phyloP scores from a whole-genome alignment of 2,329 filamentous ascomycete genomes.

The Ophiostoma fasciatum region DNA sequence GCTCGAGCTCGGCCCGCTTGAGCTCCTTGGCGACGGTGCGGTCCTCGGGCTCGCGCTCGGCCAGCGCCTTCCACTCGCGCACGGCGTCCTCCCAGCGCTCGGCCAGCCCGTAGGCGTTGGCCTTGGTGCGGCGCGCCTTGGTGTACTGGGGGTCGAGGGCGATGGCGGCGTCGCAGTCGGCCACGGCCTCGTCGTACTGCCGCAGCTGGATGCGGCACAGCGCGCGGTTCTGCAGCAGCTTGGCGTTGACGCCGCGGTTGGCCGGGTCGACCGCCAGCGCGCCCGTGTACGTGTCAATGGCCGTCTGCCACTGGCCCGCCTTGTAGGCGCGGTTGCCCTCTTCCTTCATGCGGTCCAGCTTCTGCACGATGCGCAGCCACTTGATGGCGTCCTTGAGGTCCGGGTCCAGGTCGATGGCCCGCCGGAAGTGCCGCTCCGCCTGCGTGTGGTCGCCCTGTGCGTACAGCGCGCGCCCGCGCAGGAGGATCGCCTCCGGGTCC shows the following conservation, averaged over 20 bases:
- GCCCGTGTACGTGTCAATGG: slow-evolving; percentile 70
- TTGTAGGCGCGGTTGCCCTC: slow-evolving; percentile 90
- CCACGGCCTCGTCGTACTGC: slow-evolving; percentile 66
- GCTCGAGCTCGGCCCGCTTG: slow-evolving; percentile 76
- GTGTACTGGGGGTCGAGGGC: slow-evolving; percentile 69
- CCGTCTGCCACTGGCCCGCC: slow-evolving; percentile 60
- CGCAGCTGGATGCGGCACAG: slow-evolving; percentile 73
- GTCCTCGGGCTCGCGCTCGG: slow-evolving; percentile 72
- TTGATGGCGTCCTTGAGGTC: slow-evolving; percentile 82
- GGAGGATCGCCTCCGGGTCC: slow-evolving; percentile 84
- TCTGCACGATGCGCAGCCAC: slow-evolving; percentile 79
- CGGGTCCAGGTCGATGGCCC: slow-evolving; percentile 79
- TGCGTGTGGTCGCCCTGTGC: slow-evolving; percentile 90
- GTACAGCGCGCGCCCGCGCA: slow-evolving; percentile 78
- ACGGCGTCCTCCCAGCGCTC: slow-evolving; percentile 89
- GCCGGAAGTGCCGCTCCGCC: slow-evolving; percentile 80
- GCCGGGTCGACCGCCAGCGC: slow-evolving; percentile 73
- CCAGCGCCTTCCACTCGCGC: slow-evolving; percentile 73
- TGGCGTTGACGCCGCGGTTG: slow-evolving; percentile 88
- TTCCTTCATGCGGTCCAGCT: slow-evolving; percentile 83
- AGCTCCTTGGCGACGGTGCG: slow-evolving; percentile 70
- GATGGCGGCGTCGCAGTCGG: slow-evolving; percentile 74
- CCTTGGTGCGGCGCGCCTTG: slow-evolving; percentile 88
- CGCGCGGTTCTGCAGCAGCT: slow-evolving; percentile 86
- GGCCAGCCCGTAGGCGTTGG: slow-evolving; percentile 71